Evolutionary conservation across 306 rosid genomes (phyloP).

Genomic region (Acacia melanoxylon): DNA sequence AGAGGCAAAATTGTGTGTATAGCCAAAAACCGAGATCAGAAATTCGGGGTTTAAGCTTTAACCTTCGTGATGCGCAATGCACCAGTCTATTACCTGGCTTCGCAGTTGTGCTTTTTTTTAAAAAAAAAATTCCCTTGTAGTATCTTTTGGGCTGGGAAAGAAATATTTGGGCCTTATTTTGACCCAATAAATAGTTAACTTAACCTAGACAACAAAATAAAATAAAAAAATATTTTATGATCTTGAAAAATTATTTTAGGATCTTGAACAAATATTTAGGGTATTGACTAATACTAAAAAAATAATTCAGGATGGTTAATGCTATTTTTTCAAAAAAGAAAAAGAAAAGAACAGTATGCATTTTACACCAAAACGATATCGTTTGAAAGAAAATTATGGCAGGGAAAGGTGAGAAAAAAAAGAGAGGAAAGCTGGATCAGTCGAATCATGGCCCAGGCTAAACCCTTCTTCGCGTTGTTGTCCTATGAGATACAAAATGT

Average conservation of each 20-base stretch:
- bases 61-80: not conserved
- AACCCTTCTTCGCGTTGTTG: not conserved
- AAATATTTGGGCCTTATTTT: not conserved
- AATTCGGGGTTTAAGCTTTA: not conserved
- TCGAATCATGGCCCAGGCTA: not conserved
- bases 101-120: not conserved
- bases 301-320: too few relatives aligned
- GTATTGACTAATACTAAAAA: too few relatives aligned
- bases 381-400: too few relatives aligned
- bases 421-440: too few relatives aligned
- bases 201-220: not conserved
- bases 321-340: too few relatives aligned
- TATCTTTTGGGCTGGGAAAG: not conserved
- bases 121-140: too few relatives aligned
- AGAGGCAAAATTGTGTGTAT: not conserved
- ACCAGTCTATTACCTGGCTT: not conserved
- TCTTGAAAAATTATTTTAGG: too few relatives aligned
- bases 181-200: not conserved
- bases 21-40: conserved; percentile 1
- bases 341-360: too few relatives aligned
- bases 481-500: not conserved
- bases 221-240: too few relatives aligned
- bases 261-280: too few relatives aligned
- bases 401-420: too few relatives aligned
- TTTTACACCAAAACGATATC: too few relatives aligned